phyloP scores from a whole-genome alignment of 371 early-diverging fungal species.

The Apophysomyces sp. region DNA sequence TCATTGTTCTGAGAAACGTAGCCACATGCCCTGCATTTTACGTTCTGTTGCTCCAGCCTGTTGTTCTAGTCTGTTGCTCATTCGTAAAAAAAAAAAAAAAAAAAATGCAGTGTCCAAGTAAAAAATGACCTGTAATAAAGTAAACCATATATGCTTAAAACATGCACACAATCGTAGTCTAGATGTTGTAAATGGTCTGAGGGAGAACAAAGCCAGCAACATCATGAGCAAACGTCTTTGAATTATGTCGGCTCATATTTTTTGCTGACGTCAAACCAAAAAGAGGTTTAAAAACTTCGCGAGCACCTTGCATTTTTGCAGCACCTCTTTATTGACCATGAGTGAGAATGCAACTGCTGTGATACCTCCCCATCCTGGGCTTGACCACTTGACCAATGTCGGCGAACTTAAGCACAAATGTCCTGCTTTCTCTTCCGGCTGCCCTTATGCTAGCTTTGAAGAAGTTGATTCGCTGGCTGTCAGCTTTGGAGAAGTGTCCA shows the following conservation, averaged over 20 bases:
- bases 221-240: neutral
- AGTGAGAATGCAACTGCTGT: neutral
- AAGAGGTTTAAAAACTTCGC: neutral
- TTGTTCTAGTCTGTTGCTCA: too few species aligned
- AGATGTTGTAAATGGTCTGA: too few species aligned
- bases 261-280: too few species aligned
- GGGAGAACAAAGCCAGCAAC: neutral
- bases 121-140: too few species aligned
- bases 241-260: too few species aligned
- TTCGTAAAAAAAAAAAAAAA: too few species aligned
- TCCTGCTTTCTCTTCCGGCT: slow-evolving; percentile 49
- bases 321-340: neutral
- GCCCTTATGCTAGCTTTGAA: slow-evolving; percentile 46
- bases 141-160: too few species aligned
- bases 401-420: slow-evolving; percentile 44
- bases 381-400: slow-evolving; percentile 30
- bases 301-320: neutral
- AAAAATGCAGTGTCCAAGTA: too few species aligned
- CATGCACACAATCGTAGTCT: too few species aligned
- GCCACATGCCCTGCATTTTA: too few species aligned
- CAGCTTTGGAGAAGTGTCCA: slow-evolving; percentile 35
- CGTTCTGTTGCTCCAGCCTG: too few species aligned
- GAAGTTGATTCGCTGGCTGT: slow-evolving; percentile 30
- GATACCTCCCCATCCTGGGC: slow-evolving; percentile 40
- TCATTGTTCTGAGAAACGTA: too few species aligned